These are phyloP conservation scores for Tolypocladium album DNA, from an alignment of 2,329 filamentous ascomycete species.

Conservation along the genomic window DNA sequence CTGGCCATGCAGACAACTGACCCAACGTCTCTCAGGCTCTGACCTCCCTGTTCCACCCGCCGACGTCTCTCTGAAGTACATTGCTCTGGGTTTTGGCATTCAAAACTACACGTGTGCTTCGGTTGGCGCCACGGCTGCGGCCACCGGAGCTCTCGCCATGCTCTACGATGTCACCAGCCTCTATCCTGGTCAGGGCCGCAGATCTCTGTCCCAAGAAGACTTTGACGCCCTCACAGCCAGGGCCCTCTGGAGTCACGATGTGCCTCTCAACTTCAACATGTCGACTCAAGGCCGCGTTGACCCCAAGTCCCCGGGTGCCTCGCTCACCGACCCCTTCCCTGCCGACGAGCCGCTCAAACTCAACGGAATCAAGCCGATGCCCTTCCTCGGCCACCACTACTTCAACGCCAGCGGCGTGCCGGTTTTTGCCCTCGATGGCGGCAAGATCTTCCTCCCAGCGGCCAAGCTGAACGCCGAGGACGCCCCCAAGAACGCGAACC, in stretches of 20 bases:
- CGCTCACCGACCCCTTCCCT: conserved; percentile 34
- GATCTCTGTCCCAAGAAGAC: conserved; percentile 23
- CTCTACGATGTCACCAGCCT: conserved; percentile 46
- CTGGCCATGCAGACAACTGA: conserved; percentile 5
- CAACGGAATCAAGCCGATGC: conserved; percentile 21
- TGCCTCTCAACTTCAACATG: conserved; percentile 37
- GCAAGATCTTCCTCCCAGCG: conserved; percentile 26
- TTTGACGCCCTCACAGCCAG: conserved; percentile 29
- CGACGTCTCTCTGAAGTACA: conserved; percentile 34
- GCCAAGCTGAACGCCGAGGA: conserved; percentile 37
- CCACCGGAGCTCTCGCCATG: conserved; percentile 46
- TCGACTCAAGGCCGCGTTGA: conserved; percentile 14
- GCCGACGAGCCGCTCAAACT: conserved; percentile 26
- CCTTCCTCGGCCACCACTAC: conserved; percentile 54
- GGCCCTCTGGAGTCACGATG: conserved; percentile 26
- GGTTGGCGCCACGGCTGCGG: conserved; percentile 20
- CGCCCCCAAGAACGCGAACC: conserved; percentile 39
- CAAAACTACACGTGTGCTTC: conserved; percentile 58
- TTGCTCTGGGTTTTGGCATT: conserved; percentile 52
- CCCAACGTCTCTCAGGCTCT: conserved; percentile 15
- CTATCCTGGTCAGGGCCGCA: conserved; percentile 32
- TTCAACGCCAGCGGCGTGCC: conserved; percentile 46
- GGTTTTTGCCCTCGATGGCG: conserved; percentile 44
- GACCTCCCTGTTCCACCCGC: conserved; percentile 33
- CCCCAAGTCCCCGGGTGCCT: conserved; percentile 26